These are phyloP conservation scores for Pyrus pyrifolia DNA, from an alignment of 306 rosid species.

Conservation along the genomic window DNA sequence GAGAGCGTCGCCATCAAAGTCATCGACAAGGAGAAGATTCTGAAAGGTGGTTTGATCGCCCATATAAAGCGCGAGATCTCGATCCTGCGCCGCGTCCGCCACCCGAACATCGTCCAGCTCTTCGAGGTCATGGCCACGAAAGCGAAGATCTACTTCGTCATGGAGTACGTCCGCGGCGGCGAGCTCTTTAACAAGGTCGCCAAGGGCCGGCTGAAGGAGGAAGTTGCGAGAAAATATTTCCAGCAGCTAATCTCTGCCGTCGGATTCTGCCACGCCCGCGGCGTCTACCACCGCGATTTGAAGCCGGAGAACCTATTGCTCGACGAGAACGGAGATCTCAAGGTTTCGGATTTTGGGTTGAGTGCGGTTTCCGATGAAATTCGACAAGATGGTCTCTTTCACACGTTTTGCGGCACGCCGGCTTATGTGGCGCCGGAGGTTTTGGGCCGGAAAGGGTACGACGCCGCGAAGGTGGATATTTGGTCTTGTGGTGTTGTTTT, in stretches of 20 bases:
- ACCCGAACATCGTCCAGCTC: conserved; percentile 86
- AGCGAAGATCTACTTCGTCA: conserved; percentile 82
- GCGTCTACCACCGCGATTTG: conserved; percentile 80
- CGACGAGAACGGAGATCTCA: conserved; percentile 69
- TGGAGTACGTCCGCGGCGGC: conserved; percentile 92
- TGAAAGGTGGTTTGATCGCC: conserved; percentile 68
- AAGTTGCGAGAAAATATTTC: conserved; percentile 66
- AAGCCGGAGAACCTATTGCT: conserved; percentile 80
- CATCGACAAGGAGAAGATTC: conserved; percentile 87
- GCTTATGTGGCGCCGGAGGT: conserved; percentile 96
- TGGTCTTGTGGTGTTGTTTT: conserved; percentile 91
- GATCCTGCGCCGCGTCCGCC: conserved; percentile 89
- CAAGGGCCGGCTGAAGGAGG: conserved; percentile 76
- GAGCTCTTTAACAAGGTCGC: conserved; percentile 95
- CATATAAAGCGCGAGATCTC: conserved; percentile 98
- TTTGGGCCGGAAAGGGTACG: conserved; percentile 70
- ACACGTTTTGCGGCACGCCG: conserved; percentile 95
- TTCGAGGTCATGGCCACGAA: conserved; percentile 97
- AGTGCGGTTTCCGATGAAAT: conserved; percentile 90
- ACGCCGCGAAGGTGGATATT: conserved; percentile 78
- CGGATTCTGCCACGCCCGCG: conserved; percentile 81
- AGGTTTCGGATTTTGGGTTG: conserved; percentile 82
- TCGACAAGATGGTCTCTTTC: conserved; percentile 79
- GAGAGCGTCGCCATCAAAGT: conserved; percentile 85
- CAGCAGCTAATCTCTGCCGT: conserved; percentile 88